Evolutionary conservation across 352 stramenopile species (phyloP).

Genomic region (Plasmopara muralis): DNA sequence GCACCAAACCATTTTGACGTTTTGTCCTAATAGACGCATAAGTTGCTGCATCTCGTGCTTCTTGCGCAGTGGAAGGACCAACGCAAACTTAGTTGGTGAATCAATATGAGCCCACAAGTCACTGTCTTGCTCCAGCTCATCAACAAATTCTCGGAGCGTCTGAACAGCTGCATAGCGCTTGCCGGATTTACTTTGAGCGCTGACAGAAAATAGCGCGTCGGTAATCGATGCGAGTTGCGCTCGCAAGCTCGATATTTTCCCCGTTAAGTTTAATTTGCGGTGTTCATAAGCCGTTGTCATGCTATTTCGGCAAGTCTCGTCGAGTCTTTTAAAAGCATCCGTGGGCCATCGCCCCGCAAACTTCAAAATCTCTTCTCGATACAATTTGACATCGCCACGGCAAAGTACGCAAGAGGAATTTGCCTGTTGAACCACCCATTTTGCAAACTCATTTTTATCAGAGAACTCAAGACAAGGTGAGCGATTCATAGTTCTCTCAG

Average conservation of each 20-base stretch:
- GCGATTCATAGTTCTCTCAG: slow-evolving; percentile 16
- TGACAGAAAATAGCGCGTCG: slow-evolving; percentile 26
- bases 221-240: slow-evolving; percentile 23
- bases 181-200: slow-evolving; percentile 18
- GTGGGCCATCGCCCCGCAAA: slow-evolving; percentile 25
- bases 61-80: slow-evolving; percentile 26
- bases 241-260: slow-evolving; percentile 15
- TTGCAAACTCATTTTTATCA: slow-evolving; percentile 28
- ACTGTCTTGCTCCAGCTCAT: slow-evolving; percentile 18
- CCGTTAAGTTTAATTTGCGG: slow-evolving; percentile 6
- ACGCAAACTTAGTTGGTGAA: slow-evolving; percentile 19
- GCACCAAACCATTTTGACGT: slow-evolving; percentile 22
- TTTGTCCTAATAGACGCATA: slow-evolving; percentile 16
- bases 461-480: slow-evolving; percentile 19
- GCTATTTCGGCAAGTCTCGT: slow-evolving; percentile 11
- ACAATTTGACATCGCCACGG: slow-evolving; percentile 11
- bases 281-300: slow-evolving; percentile 1
- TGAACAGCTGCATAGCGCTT: slow-evolving; percentile 20
- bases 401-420: slow-evolving; percentile 8
- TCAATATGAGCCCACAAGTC: slow-evolving; percentile 24
- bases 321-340: slow-evolving; percentile 15
- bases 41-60: slow-evolving; percentile 32
- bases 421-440: slow-evolving; percentile 26
- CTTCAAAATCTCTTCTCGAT: slow-evolving; percentile 28
- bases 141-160: slow-evolving; percentile 17